These are phyloP conservation scores for Arachis hypogaea DNA, from an alignment of 306 rosid species.

Conservation along the genomic window DNA sequence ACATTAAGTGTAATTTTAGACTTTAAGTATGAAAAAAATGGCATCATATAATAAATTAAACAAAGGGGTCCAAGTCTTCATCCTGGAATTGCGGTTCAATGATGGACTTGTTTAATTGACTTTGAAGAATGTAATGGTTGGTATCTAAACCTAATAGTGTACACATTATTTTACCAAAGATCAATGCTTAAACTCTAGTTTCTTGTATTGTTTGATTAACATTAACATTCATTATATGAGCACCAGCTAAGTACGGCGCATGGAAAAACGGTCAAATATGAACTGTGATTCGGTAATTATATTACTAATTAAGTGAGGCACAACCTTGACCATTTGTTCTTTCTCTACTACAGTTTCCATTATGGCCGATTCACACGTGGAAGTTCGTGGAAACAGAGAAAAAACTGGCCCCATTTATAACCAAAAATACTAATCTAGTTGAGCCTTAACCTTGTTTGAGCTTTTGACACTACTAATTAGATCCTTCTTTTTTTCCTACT, in stretches of 20 bases:
- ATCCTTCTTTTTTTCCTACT: constrained; percentile 9
- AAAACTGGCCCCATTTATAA: neutral
- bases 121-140: constrained; percentile 39
- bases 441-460: neutral
- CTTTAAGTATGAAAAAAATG: constrained; percentile 11
- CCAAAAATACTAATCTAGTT: constrained; percentile 9
- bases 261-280: constrained; percentile 32
- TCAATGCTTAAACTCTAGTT: constrained; percentile 6
- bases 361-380: neutral
- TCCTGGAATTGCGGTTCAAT: constrained; percentile 57
- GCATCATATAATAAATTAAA: constrained; percentile 23
- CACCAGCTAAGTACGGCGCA: constrained; percentile 6
- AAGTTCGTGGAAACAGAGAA: neutral
- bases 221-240: neutral
- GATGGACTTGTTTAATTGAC: constrained; percentile 27
- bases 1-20: constrained; percentile 27
- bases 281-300: constrained; percentile 13
- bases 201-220: neutral
- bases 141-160: constrained; percentile 23
- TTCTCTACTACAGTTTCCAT: neutral
- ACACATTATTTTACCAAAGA: constrained; percentile 27
- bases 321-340: constrained; percentile 6
- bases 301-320: constrained; percentile 13
- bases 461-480: constrained; percentile 11
- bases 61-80: constrained; percentile 49